A percentile compares a stretch with the other conserved stretches of the same genome.
phyloP scores from a whole-genome alignment of 2,329 filamentous ascomycete genomes.

The Colletotrichum sp. region DNA sequence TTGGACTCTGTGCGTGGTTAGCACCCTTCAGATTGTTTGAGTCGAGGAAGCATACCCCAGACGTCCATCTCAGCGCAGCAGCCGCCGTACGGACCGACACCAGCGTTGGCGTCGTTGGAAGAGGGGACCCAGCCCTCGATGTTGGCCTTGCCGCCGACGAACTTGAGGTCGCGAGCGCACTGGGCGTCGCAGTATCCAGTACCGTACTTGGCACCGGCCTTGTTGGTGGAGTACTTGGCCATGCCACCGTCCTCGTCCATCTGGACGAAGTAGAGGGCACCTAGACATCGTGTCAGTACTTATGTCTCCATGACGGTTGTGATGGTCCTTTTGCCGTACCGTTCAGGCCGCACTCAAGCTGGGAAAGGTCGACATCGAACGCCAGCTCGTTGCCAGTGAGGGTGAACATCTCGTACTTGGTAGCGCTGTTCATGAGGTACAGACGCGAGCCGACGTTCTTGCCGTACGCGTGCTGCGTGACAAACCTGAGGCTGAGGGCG shows the following conservation, averaged over 20 bases:
- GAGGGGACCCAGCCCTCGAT: conserved; percentile 51
- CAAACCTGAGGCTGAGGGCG: conserved; percentile 55
- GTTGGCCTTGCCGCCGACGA: conserved; percentile 51
- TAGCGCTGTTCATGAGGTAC: conserved; percentile 62
- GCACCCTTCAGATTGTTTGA: too few species aligned
- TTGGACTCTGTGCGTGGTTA: conserved; percentile 47
- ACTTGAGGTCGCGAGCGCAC: conserved; percentile 52
- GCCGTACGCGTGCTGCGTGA: conserved; percentile 51
- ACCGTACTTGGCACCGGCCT: conserved; percentile 55
- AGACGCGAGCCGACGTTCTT: conserved; percentile 54
- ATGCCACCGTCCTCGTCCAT: conserved; percentile 60
- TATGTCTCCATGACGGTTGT: accelerated
- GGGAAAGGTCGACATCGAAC: conserved; percentile 70
- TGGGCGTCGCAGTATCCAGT: conserved; percentile 60
- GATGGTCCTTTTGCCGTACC: conserved; percentile 32
- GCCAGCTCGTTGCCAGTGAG: conserved; percentile 67
- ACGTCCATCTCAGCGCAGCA: conserved; percentile 65
- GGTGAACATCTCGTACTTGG: conserved; percentile 65
- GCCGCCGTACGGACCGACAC: conserved; percentile 51
- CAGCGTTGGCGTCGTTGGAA: conserved; percentile 54
- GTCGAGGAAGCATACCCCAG: conserved; percentile 53
- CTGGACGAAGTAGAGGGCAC: conserved; percentile 63
- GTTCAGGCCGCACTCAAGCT: conserved; percentile 69
- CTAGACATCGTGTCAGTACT: conserved; percentile 33
- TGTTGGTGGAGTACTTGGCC: conserved; percentile 47